Conservation (phyloP, 768 basidiomycete species). For the Leucocoprinus birnbaumii region DNA sequence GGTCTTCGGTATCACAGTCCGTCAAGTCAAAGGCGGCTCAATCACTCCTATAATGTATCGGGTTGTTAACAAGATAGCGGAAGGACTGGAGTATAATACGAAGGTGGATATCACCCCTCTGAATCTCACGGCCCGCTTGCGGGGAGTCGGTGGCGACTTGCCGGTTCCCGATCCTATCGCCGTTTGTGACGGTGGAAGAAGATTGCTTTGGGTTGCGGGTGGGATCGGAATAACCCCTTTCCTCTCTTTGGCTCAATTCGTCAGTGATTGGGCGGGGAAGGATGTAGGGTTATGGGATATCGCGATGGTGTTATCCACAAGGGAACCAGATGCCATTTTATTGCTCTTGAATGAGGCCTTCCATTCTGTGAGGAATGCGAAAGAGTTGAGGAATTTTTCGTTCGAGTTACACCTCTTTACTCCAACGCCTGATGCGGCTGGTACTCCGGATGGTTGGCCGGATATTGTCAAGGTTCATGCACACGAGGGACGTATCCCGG, state of each 20-base stretch:
- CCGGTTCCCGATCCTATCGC: slow-evolving; percentile 11
- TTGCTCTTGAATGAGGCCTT: slow-evolving; percentile 36
- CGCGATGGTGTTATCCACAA: slow-evolving; percentile 44
- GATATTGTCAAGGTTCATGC: slow-evolving; percentile 9
- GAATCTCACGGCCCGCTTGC: slow-evolving; percentile 38
- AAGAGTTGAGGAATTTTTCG: slow-evolving; percentile 13
- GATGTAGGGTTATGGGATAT: slow-evolving; percentile 31
- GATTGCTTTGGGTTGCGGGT: slow-evolving; percentile 56
- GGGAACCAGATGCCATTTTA: slow-evolving; percentile 51
- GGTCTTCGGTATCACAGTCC: slow-evolving; percentile 22
- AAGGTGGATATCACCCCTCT: slow-evolving; percentile 34
- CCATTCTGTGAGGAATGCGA: neutral
- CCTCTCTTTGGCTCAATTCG: slow-evolving; percentile 42
- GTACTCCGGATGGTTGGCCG: neutral
- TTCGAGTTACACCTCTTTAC: slow-evolving; percentile 42
- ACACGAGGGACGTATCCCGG: slow-evolving; percentile 22
- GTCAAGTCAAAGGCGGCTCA: slow-evolving; percentile 48
- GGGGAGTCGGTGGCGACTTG: slow-evolving; percentile 48
- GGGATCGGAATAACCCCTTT: slow-evolving; percentile 70
- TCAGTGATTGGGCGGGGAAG: slow-evolving; percentile 9
- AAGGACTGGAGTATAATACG: slow-evolving; percentile 14
- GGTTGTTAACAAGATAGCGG: slow-evolving; percentile 41
- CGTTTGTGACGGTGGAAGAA: slow-evolving; percentile 15
- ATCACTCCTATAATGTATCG: slow-evolving; percentile 54
- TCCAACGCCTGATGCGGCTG: slow-evolving; percentile 2